Base-by-base conservation (phyloP, 2,329 filamentous ascomycete genomes). In the Emmonsiellopsis sp. region DNA sequence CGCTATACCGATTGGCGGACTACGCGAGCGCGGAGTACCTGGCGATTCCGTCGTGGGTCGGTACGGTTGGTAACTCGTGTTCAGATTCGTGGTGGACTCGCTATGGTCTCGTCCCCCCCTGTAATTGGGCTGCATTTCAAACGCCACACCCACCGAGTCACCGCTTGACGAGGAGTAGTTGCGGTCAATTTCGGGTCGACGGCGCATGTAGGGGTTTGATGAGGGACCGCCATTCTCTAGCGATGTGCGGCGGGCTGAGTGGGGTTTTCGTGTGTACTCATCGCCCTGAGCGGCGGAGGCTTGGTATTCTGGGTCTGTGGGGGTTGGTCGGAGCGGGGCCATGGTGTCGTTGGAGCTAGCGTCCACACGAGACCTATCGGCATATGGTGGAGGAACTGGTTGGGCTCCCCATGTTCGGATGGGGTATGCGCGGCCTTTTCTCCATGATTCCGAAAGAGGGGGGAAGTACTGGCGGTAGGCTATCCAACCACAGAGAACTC, bases 401-500 rank as follows among this genome's bases (percentile, higher is more conserved):
- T 54, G 53, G 2, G 31, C 51, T 31, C 77, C 79, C 79, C 79
- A 82, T 30, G 71, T 73, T 20, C 79, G 74, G 58, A 82, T 81
- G 1, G 79, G 77, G 60, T 81, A 79, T 26, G 80, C 80, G 8
- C 79, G 75, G 8, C 80, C 80, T 62, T 82, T 82, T 56, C 73
- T 73, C 76, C 76, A 79, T 5, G 77, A 69, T 60, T 82, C 76
- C 40, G 67, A 70, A 8, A 82, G 64, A 0, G 80, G 69, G 15
- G 79, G 80, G 65, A 82, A 83, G 62, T 83, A 83, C 62, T 82
- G 79, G 45, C 78, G 72, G 59, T 82, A 83, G 1, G 78, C 69
- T 32, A 72, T 69, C 67, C 72, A 79, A 7, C 77, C 78, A 40
- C 76, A 76, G 34, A 76, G 58, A 15, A 80, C 70, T 3, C 80